phyloP scores from a whole-genome alignment of 805 yeast species.

The Candida anglica region DNA sequence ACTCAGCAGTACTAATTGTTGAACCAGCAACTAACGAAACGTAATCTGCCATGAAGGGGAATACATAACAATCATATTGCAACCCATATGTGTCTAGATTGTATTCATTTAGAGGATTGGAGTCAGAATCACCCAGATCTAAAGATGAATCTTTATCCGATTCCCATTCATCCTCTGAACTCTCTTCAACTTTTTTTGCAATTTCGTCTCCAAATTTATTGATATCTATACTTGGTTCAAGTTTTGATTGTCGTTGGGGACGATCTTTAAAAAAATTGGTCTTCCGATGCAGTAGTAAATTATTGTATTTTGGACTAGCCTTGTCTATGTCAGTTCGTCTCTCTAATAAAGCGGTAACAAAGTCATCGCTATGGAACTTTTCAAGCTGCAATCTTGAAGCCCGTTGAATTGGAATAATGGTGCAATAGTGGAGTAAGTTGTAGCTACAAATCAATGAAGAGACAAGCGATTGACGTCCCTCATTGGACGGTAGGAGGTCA shows the following conservation, averaged over 20 bases:
- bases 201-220: conserved; percentile 1
- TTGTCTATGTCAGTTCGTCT: conserved; percentile 13
- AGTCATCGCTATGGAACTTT: conserved; percentile 47
- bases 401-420: conserved; percentile 16
- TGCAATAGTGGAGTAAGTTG: conserved; percentile 23
- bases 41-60: conserved; percentile 51
- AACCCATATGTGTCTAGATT: conserved; percentile 42
- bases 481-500: conserved; percentile 52
- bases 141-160: too few species aligned
- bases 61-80: conserved; percentile 60
- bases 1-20: conserved; percentile 46
- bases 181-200: conserved; percentile 3
- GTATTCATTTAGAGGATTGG: conserved; percentile 4
- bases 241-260: too few species aligned
- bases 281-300: background rate
- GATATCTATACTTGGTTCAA: conserved; percentile 1
- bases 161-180: conserved; percentile 6
- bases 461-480: conserved; percentile 46
- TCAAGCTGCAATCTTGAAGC: conserved; percentile 36
- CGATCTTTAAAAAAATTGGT: background rate
- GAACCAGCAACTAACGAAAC: conserved; percentile 52
- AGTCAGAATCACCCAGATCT: too few species aligned
- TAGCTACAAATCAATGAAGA: conserved; percentile 39
- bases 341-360: conserved; percentile 36
- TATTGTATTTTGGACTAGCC: conserved; percentile 1